Conservation (phyloP, 192 early-diverging fungal genomes). For the Powellomyces hirtus region DNA sequence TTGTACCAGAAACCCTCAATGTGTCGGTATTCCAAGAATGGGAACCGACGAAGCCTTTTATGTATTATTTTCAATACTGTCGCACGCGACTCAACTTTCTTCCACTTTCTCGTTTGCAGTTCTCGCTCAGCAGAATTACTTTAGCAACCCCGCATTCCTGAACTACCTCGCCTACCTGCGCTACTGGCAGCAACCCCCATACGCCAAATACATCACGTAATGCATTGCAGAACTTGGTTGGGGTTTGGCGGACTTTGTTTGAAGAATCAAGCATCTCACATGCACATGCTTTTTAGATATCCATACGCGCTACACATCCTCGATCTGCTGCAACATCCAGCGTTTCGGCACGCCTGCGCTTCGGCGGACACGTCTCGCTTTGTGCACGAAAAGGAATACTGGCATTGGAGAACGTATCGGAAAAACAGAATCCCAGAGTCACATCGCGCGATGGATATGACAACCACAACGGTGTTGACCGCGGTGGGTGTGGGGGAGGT, state of each 20-base stretch:
- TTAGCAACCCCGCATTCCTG: constrained; percentile 80
- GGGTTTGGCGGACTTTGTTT: neutral
- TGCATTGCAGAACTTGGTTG: neutral
- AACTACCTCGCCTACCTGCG: constrained; percentile 88
- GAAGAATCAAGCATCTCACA: neutral
- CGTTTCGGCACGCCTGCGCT: constrained; percentile 75
- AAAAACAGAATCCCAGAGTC: constrained; percentile 16
- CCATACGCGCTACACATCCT: constrained; percentile 86
- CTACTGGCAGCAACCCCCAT: constrained; percentile 88
- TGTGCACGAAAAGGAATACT: constrained; percentile 78
- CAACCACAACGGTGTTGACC: too few species aligned
- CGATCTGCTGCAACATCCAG: constrained; percentile 76
- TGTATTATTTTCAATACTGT: too few species aligned
- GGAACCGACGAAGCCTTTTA: neutral
- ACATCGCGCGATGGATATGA: neutral
- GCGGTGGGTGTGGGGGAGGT: too few species aligned
- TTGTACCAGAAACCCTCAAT: too few species aligned
- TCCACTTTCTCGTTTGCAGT: constrained; percentile 24
- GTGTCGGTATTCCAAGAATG: neutral
- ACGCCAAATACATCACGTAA: constrained; percentile 85
- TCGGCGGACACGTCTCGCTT: constrained; percentile 68
- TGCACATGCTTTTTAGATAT: constrained; percentile 55
- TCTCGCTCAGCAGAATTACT: constrained; percentile 85
- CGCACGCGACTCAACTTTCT: too few species aligned
- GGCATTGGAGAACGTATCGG: constrained; percentile 54